Evolutionary conservation across 768 basidiomycete species (phyloP), one percentile per base, ranked within the genome.

Genomic region (Tremella fuciformis): DNA sequence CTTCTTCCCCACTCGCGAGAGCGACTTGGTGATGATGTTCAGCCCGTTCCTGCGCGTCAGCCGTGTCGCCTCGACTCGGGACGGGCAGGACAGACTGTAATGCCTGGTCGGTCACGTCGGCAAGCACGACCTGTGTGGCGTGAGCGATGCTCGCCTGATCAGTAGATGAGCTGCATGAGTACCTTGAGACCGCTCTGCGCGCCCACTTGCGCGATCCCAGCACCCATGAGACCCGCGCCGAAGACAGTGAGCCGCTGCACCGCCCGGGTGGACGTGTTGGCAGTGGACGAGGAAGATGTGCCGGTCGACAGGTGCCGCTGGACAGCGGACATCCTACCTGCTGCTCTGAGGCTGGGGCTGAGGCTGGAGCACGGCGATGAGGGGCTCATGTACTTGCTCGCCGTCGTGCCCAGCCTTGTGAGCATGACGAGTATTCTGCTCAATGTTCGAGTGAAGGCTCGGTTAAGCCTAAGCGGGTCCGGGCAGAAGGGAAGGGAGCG

Each of bases 131-230:
- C 77, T 78, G 44, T 3, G 48, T 3, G 6, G 8, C 34, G 19
- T 65, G 26, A 57, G 55, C 55, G 47, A 1, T 1, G 9, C 18
- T 42, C 41, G 24, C 37, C 37, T 22, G 41, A 37, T 40, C 7
- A 2, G 8, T 18, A 29, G n/a, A 19, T 19, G 16, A 8, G 39
- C 8, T 13, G 25, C 37, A 7, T 39, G 39, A 15, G 47, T 42
- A 76, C 79, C 67, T 78, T 79, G 58, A 78, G 64, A 0, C 80
- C 80, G 51, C 66, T 76, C 65, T 76, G 73, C 2, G 79, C 79
- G 0, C 77, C 78, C 3, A 80, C 77, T 54, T 80, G 79, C 3
- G 77, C 79, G 26, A 80, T 80, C 13, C 80, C 80, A 55, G 79
- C 78, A 63, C 78, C 78, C 78, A 78, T 78, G 39, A 80, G 62